Conservation (phyloP, 2,329 filamentous ascomycete genomes). For the Thyridium curvatum region DNA sequence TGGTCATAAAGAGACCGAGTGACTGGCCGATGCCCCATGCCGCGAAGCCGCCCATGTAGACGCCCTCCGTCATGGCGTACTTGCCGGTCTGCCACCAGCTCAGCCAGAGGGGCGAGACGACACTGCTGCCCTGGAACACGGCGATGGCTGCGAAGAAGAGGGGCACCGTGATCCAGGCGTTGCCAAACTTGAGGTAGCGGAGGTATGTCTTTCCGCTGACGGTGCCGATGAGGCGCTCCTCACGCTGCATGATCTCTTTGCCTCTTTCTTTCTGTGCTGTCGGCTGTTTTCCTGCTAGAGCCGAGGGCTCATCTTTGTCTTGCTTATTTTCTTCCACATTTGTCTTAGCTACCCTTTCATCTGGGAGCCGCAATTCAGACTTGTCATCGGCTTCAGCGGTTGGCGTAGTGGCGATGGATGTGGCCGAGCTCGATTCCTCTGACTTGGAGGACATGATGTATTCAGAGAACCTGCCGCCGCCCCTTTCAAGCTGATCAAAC, state of each 20-base stretch:
- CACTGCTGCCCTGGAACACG: conserved; percentile 54
- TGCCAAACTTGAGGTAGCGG: conserved; percentile 58
- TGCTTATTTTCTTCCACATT: no score
- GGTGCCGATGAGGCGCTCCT: conserved; percentile 52
- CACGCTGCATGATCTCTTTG: conserved; percentile 42
- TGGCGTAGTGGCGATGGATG: no score
- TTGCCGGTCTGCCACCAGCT: conserved; percentile 62
- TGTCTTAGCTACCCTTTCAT: no score
- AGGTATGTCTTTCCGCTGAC: conserved; percentile 57
- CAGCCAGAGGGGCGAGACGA: conserved; percentile 60
- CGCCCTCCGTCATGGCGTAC: conserved; percentile 28
- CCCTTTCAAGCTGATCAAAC: conserved; percentile 47
- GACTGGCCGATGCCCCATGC: conserved; percentile 49
- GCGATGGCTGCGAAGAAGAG: conserved; percentile 44
- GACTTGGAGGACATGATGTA: no score
- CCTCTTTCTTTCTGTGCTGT: conserved; percentile 2
- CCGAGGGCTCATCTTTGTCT: no score
- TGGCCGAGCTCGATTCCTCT: no score
- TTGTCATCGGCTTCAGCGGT: no score
- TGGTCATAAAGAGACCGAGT: conserved; percentile 54
- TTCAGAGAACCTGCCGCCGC: background rate
- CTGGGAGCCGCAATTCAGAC: no score
- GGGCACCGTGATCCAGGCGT: conserved; percentile 46
- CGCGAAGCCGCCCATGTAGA: conserved; percentile 52
- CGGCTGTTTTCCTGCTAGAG: conserved; percentile 1